Evolutionary conservation across 345 rosid species (phyloP), one percentile per base, ranked within the genome.

Genomic region (Eutrema yunnanense): DNA sequence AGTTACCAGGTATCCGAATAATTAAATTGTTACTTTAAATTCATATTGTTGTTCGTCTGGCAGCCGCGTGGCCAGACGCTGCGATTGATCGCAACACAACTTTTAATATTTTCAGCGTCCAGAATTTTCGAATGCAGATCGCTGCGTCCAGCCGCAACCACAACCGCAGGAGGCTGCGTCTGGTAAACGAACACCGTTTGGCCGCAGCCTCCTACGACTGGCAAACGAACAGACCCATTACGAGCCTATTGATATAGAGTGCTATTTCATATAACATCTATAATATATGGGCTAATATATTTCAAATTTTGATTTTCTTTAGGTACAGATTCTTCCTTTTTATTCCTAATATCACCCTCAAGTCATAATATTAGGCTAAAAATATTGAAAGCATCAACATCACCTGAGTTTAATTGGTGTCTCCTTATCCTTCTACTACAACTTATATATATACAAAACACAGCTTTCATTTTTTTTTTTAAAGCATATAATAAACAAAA

Each of bases 401-500:
- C 62, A 59, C 62, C 55, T 59, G 51, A 65, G 60, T 57, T 65
- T 65, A 32, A 48, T 19, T 33, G 43, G 71, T 73, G 71, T 73
- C 40, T 63, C 57, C 59, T 65, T 65, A 41, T 48, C 78, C 65
- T 58, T 74, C 61, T 42, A 66, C 67, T 48, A 65, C 72, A 48
- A 49, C 72, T 11, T 66, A 53, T 73, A 66, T 58, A 32, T 66
- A 66, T 54, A 54, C n/a, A 55, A 66, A 47, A 58, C 62, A 58
- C 54, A 58, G 2, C 53, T 66, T 73, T 58, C 44, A 13, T 53
- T 36, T 63, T 54, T 63, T 54, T 69, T 11, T 73, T 14, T 16
- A 16, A 46, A 57, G 30, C 7, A 65, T 9, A n/a, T 42, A 34
- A 9, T 22, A 32, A 74, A 58, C 66, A 63, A 62, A 42, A 53